These are phyloP conservation scores for Lachancea waltii DNA, from an alignment of 805 yeast genomes.

Conservation along the genomic window DNA sequence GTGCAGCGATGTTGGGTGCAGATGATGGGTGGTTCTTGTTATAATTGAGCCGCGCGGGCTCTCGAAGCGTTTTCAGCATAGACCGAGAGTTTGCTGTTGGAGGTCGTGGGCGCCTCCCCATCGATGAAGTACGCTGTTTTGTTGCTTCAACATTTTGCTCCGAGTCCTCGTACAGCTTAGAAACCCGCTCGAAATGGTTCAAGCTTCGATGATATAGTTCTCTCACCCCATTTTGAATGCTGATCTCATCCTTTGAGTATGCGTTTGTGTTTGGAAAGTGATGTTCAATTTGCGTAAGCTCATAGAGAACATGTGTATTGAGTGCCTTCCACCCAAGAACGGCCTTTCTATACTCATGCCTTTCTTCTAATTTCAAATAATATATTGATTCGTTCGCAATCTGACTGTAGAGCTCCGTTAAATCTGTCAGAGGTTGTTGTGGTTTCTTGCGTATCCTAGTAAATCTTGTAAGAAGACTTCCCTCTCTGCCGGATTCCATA, in stretches of 20 bases:
- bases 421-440: slow-evolving; percentile 50
- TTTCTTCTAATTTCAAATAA: slow-evolving; percentile 54
- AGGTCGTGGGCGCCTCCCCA: slow-evolving; percentile 3
- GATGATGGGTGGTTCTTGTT: slow-evolving; percentile 4
- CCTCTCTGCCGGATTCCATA: slow-evolving; percentile 13
- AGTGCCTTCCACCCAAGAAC: slow-evolving; percentile 67
- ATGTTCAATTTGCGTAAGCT: slow-evolving; percentile 48
- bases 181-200: slow-evolving; percentile 37
- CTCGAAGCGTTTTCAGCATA: slow-evolving; percentile 7
- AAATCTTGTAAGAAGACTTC: slow-evolving; percentile 15
- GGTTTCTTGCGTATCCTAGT: slow-evolving; percentile 46
- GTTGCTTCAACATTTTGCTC: neutral
- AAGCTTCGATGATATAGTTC: slow-evolving; percentile 34
- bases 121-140: slow-evolving; percentile 1
- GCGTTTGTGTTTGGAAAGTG: slow-evolving; percentile 27
- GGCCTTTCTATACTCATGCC: slow-evolving; percentile 46
- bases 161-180: slow-evolving; percentile 15
- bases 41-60: slow-evolving; percentile 2
- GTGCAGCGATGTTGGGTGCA: slow-evolving; percentile 3
- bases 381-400: slow-evolving; percentile 53
- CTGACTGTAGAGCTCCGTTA: slow-evolving; percentile 55
- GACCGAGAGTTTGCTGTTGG: slow-evolving; percentile 3
- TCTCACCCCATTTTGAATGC: slow-evolving; percentile 37
- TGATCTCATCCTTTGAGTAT: slow-evolving; percentile 41
- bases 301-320: slow-evolving; percentile 54